Evolutionary conservation across 2,329 filamentous ascomycete genomes (phyloP).

Genomic region (Lasiodiplodia citricola): DNA sequence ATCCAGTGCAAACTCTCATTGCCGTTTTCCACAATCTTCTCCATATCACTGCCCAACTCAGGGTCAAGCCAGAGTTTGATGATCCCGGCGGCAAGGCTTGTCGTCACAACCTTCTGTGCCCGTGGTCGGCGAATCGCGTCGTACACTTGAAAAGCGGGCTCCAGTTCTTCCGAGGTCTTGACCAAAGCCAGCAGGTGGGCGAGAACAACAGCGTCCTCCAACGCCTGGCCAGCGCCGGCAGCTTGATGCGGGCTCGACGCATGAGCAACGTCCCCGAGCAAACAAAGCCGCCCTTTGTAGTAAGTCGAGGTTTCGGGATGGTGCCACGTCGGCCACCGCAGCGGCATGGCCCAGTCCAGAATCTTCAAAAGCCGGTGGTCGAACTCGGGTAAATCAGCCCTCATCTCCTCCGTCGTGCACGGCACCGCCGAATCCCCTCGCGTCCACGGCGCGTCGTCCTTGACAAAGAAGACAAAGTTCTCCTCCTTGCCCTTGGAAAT

Average conservation of each 20-base stretch:
- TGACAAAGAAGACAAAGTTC: constrained; percentile 35
- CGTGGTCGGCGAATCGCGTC: constrained; percentile 28
- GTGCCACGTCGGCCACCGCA: constrained; percentile 56
- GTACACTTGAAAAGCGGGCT: constrained; percentile 29
- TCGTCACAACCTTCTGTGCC: constrained; percentile 42
- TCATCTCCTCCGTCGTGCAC: constrained; percentile 34
- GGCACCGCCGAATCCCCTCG: constrained; percentile 28
- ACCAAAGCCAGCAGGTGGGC: constrained; percentile 41
- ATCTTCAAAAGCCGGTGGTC: constrained; percentile 7
- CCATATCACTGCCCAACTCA: constrained; percentile 39
- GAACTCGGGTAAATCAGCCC: constrained; percentile 32
- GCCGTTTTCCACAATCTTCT: constrained; percentile 39
- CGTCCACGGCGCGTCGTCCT: constrained; percentile 29
- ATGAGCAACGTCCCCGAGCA: constrained; percentile 58
- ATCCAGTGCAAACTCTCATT: constrained; percentile 44
- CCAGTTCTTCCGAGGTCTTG: background rate
- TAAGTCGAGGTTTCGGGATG: constrained; percentile 51
- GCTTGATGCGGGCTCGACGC: constrained; percentile 61
- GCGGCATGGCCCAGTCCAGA: constrained; percentile 41
- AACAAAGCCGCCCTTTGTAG: constrained; percentile 42
- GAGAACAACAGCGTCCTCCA: constrained; percentile 60
- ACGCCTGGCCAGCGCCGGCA: constrained; percentile 60
- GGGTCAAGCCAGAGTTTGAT: constrained; percentile 46
- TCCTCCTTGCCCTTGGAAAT: constrained; percentile 33
- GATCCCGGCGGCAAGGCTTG: constrained; percentile 45